These are phyloP conservation scores for Ceriops tagal DNA, from an alignment of 345 rosid species.

Conservation along the genomic window DNA sequence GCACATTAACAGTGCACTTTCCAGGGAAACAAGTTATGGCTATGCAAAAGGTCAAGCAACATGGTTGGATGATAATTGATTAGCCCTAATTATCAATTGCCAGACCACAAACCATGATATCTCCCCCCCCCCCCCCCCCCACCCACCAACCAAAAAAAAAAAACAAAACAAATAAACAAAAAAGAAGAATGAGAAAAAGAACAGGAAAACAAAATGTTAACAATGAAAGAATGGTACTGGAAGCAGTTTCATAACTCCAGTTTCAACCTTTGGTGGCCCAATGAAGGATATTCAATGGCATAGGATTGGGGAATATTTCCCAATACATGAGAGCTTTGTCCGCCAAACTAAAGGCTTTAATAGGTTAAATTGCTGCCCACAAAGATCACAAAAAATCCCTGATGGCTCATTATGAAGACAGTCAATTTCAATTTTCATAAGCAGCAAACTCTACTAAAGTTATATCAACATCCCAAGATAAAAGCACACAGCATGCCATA, in stretches of 20 bases:
- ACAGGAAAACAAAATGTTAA: no score
- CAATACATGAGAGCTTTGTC: neutral
- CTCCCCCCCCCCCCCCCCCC: no score
- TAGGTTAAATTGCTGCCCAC: neutral
- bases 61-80: no score
- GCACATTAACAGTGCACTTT: no score
- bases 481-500: neutral
- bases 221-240: neutral
- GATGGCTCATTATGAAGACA: neutral
- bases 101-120: no score
- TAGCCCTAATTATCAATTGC: no score
- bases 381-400: neutral
- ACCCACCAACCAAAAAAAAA: no score
- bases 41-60: no score
- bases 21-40: no score
- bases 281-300: neutral
- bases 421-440: neutral
- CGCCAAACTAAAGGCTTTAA: neutral
- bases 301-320: neutral
- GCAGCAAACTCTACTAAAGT: neutral
- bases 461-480: neutral
- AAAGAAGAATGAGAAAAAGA: no score
- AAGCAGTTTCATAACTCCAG: neutral
- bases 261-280: neutral
- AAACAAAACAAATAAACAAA: neutral